Base-by-base conservation (phyloP, 352 stramenopile genomes). In the Phytophthora pseudosyringae region DNA sequence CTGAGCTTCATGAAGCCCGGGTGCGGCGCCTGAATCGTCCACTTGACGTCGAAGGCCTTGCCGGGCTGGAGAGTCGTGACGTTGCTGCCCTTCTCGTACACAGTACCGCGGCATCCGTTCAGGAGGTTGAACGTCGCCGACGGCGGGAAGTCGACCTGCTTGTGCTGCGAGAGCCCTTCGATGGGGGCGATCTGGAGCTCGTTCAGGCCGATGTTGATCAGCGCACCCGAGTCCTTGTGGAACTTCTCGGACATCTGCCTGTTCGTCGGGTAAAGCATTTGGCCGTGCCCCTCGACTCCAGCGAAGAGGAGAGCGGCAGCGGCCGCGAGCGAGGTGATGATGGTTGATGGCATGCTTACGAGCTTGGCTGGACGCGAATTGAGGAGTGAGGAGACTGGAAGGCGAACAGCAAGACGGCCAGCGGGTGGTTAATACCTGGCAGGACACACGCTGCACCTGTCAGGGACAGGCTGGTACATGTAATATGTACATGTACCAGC, bases 21-120 rank as follows among this genome's bases (percentile, higher is more conserved):
- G 63, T 90, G 81, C 3, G 81, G 78, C 7, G 78, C 81, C 65
- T 82, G 59, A 58, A 90, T 84, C 8, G 43, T 71, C 52, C 57
- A 90, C 36, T 63, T 60, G 36, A 80, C 73, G 16, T 73, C 71
- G 38, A 78, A 78, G 1, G 59, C 15, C 16, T 44, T 40, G 21
- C 67, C 71, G 6, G 62, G 39, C 36, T 61, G 38, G 3, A 80
- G 16, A 33, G 59, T 75, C 28, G 72, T 77, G 33, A 80, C 64
- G 5, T 65, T 66, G 56, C 52, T 75, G 16, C 61, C 61, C 31
- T 67, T 35, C 35, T 78, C 70, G 54, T 80, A 80, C 25, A 75
- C 55, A 1, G 71, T 73, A 13, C 72, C 72, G 12, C 72, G 68
- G 45, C 74, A 79, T 47, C 70, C 64, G 53, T 81, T 81, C 36